Base-by-base conservation (phyloP, 176 grass and related monocot genomes). In the Phyllostachys edulis region DNA sequence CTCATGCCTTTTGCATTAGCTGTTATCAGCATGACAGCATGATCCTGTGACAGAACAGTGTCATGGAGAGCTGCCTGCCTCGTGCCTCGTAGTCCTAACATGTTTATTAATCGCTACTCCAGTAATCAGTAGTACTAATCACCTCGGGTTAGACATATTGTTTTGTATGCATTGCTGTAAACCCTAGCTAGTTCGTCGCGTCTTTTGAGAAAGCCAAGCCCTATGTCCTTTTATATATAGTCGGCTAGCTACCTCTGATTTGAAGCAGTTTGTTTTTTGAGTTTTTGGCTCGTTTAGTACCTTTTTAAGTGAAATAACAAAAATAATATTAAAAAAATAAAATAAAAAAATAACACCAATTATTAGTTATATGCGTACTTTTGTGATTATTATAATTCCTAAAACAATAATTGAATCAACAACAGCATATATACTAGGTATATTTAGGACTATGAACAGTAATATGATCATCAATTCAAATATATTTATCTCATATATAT, bases 201-300 rank as follows among this genome's bases (percentile, higher is more conserved):
- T 65, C 59, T 84, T 65, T 84, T 17, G 70, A 74, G 45, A 52
- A 74, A 67, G 37, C 29, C 45, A 54, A 18, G 71, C 47, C 13
- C n/a, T 17, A 42, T n/a, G n/a, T 21, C 7, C 18, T 4, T 61
- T 17, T 32, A 52, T 18, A 52, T 70, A 40, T 42, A 44, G 44
- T 26, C 60, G 42, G 68, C 46, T 15, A 49, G 46, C 54, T 18
- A 5, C 54, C 54, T 56, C 54, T 9, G 54, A 56, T 56, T 56
- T 9, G 54, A 56, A 21, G 54, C 54, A 7, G 20, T 40, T 29
- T 14, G 17, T 42, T 73, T 73, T 32, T 47, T 50, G 27, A n/a
- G n/a, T n/a, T n/a, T n/a, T n/a, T n/a, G n/a, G n/a, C n/a, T n/a
- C n/a, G n/a, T n/a, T n/a, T n/a, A n/a, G n/a, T n/a, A n/a, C n/a